A percentile compares a stretch with the other conserved stretches of the same genome.
phyloP scores from a whole-genome alignment of 192 early-diverging fungal species.

The Umbelopsis sp. region DNA sequence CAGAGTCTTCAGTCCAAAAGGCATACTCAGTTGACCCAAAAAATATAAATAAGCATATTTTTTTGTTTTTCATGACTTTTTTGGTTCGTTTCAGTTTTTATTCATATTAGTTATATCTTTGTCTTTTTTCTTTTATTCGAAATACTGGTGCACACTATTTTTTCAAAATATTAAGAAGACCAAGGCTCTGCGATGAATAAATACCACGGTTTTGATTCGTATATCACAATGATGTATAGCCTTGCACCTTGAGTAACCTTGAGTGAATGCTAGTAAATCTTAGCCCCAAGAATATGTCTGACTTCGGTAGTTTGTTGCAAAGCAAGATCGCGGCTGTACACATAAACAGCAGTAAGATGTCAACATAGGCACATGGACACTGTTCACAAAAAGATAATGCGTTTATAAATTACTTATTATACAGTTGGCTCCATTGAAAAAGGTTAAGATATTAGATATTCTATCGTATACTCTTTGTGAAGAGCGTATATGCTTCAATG shows the following conservation, averaged over 20 bases:
- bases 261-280: too few relatives aligned
- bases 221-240: not conserved
- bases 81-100: not conserved
- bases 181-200: constrained; percentile 20
- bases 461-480: too few relatives aligned
- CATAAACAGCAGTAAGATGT: too few relatives aligned
- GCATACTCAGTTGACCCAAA: not conserved
- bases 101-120: not conserved
- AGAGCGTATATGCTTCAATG: not conserved
- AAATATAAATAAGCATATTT: not conserved
- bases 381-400: too few relatives aligned
- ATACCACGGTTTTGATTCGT: not conserved
- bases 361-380: too few relatives aligned
- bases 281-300: too few relatives aligned
- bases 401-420: too few relatives aligned
- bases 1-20: constrained; percentile 14
- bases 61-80: not conserved
- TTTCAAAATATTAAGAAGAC: not conserved
- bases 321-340: too few relatives aligned
- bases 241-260: too few relatives aligned
- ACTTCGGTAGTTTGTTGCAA: too few relatives aligned
- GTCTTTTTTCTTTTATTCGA: not conserved
- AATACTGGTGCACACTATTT: not conserved
- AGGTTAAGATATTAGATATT: too few relatives aligned
- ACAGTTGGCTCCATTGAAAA: too few relatives aligned